Evolutionary conservation across 2,329 filamentous ascomycete genomes (phyloP), one percentile per base, ranked within the genome.

Genomic region (Magnaporthales sp.): DNA sequence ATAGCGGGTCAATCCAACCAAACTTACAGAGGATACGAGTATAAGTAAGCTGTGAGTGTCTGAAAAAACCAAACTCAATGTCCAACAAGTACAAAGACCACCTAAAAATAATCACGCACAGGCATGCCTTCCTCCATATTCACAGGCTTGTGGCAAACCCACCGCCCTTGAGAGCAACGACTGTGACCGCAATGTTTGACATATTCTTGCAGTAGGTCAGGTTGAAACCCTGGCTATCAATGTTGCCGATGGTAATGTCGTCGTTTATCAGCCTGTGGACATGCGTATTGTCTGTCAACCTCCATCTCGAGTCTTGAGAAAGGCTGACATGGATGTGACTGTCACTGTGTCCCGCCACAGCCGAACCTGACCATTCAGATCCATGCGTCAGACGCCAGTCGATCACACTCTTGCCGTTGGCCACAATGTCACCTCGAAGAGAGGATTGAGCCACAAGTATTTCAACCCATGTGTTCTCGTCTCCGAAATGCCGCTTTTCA

Each of bases 221-320:
- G 30, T n/a, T 51, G 62, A 64, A 64, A 10, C 62, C 63, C 11
- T 29, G 46, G 26, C 63, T 58, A 27, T 60, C 38, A 30, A 66
- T 66, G 22, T 66, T 66, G 24, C 32, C 22, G 10, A 63, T 19
- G 1, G 51, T 58, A 27, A 7, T 7, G n/a, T 61, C 30, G 15
- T 58, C 64, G 27, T 61, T 19, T 6, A 22, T 22, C n/a, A 66
- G 22, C n/a, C 26, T 30, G 11, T 32, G 29, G 9, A 66, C 54
- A 7, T 27, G 30, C 3, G 64, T 58, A 30, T 32, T 13, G 22
- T n/a, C 22, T 22, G 64, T 66, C 54, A 66, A 26, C 29, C n/a
- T 61, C 64, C 64, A 66, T 8, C 1, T 32, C 22, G 64, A 61
- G 24, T 58, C 27, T 30, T 15, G 29, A 30, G 64, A 61, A 27